Evolutionary conservation across 2,329 filamentous ascomycete species (phyloP), one percentile per base, ranked within the genome.

Genomic region (Aureobasidium sp.): DNA sequence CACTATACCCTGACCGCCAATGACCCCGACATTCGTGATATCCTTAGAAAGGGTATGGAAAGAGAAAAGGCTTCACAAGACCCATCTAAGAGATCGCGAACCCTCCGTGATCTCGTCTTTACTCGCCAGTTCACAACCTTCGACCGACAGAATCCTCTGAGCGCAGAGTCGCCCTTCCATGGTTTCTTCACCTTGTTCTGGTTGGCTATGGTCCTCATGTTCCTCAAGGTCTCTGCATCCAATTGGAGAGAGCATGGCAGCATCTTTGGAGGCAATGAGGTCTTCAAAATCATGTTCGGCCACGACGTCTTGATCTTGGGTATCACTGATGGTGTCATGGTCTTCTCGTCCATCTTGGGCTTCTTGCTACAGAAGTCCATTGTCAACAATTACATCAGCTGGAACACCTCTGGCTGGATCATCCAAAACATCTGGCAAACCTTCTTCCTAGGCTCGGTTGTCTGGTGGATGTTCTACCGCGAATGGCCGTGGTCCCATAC

Each of bases 401-500:
- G 89, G 89, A 81, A 87, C 63, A 75, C 79, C 16, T 74, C 78
- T 7, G 89, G 88, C 2, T 91, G 88, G 88, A 80, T 91, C 29
- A 74, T 91, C 32, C 89, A 92, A 69, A 87, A 88, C 68, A 75
- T 87, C 1, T 92, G 88, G 88, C 86, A 93, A 74, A 76, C 79
- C 0, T 64, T 78, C 14, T 91, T 87, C 67, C 80, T 91, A 11
- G 79, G 76, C 5, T 78, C 78, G 8, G 81, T 87, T 3, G 76
- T 91, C 5, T 82, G 81, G 57, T 83, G 88, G 76, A 87, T 88
- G 0, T 80, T 88, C 54, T 81, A 85, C 68, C 81, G 88, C 5
- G 83, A 90, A 55, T 93, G 89, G 89, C 87, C 88, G 1, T 92
- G 89, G 89, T 90, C 89, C 14, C 89, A 91, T 68, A 90, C 87